Percentiles rank a stretch among this genome's conserved stretches.
Conservation (phyloP, 139 green algal genomes). For the Ettlia oleoabundans region DNA sequence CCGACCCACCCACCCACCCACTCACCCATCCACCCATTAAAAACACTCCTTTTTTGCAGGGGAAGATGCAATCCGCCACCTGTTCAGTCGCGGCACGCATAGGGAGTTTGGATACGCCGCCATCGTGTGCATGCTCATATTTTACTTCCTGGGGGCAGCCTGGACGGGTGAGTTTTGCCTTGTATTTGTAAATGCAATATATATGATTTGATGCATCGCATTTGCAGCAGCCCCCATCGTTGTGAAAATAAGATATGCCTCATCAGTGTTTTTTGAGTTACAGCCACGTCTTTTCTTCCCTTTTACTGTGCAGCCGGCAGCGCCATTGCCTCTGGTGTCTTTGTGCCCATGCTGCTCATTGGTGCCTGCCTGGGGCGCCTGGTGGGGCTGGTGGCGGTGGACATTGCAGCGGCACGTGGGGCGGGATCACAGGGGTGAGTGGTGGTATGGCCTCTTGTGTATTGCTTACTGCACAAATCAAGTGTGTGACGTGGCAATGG, state of each 20-base stretch:
- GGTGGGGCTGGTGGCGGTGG: slow-evolving; percentile 47
- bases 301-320: slow-evolving; percentile 43
- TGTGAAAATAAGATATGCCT: no score
- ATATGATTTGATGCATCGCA: no score
- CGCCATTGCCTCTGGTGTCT: slow-evolving; percentile 79
- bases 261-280: not conserved
- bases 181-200: no score
- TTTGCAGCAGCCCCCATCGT: no score
- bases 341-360: slow-evolving; percentile 94
- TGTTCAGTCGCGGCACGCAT: slow-evolving; percentile 84
- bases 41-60: slow-evolving; percentile 42
- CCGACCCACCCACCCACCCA: not conserved
- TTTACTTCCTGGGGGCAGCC: slow-evolving; percentile 68
- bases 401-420: slow-evolving; percentile 44
- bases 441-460: no score
- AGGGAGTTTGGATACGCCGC: slow-evolving; percentile 80
- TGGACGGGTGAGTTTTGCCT: slow-evolving; percentile 37
- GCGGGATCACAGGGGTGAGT: slow-evolving; percentile 49
- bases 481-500: no score
- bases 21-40: not conserved
- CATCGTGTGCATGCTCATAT: slow-evolving; percentile 73
- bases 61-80: slow-evolving; percentile 86
- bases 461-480: no score
- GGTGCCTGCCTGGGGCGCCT: slow-evolving; percentile 74
- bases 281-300: not conserved